Base-by-base conservation (phyloP, 1,139 yeast species). In the Wickerhamomyces sp. region DNA sequence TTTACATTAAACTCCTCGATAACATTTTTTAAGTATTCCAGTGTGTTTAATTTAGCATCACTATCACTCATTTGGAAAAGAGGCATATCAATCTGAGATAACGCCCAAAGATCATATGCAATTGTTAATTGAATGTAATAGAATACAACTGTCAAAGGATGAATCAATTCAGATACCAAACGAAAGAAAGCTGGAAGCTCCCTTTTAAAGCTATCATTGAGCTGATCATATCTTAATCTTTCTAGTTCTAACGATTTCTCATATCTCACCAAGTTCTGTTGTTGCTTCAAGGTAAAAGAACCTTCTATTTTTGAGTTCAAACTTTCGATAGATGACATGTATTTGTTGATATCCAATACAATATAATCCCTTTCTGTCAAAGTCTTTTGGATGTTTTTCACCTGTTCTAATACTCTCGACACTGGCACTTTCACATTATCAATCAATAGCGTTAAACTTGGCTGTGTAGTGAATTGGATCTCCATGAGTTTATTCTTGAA, bases 151-250 rank as follows among this genome's bases (percentile, higher is more conserved):
- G 59, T 24, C 56, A 42, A 15, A 49, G 48, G 58, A 15, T 47
- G 47, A n/a, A 62, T 42, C 17, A 59, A 35, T 4, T 46, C 30
- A 7, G 49, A 41, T 0, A 63, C 52, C 14, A 65, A 48, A 4
- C 47, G 39, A 36, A 68, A 59, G 31, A 70, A 65, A 4, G 36
- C 39, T 0, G 76, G 75, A 4, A 73, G 51, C 21, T 70, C 75
- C 15, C 40, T 42, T 41, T 72, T 70, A 41, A 72, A 56, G 3
- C 44, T 31, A 2, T 51, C 43, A 48, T 72, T 73, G 18, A 61
- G 43, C 8, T 39, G 40, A 2, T 64, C 64, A 48, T 66, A 74
- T 33, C 58, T 59, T 7, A 41, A 41, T 33, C 58, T 58, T 12
- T 49, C 44, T 15, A 53, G 26, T 29, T 51, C 54, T 24, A 45